Evolutionary conservation across 192 early-diverging fungal species (phyloP), one percentile per base, ranked within the genome.

Genomic region (Chytriomyces hyalinus): DNA sequence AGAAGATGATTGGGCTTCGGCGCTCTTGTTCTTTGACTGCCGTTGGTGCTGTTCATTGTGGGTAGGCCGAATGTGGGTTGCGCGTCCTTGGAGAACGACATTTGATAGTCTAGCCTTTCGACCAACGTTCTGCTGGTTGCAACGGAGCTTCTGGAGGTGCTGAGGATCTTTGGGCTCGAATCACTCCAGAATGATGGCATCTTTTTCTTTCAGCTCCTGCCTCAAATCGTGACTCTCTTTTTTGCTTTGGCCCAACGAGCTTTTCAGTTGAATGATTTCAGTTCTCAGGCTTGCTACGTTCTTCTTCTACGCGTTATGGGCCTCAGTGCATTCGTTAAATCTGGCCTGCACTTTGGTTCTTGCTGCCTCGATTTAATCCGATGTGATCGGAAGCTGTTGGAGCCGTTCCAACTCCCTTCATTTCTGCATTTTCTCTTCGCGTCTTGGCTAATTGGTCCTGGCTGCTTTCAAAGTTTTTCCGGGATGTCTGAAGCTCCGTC

Each of bases 401-500:
- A 13, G 48, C 2, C 10, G 69, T 0, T 51, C 61, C 13, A 62
- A 13, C 47, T 73, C 11, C 36, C 44, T 73, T 20, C 9, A 66
- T n/a, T 48, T 64, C 73, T 22, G 6, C 9, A 51, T 50, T 53
- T 36, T 65, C 63, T 53, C 49, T 65, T 49, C 24, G 11, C 46
- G 48, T 6, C 22, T 65, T 64, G 4, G 17, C 64, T 6, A 62
- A 10, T 44, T 50, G 20, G 6, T 17, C 20, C 13, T 9, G 13
- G 11, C 49, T 75, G 8, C 28, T 48, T 2, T 75, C 73, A 17
- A 28, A 11, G 0, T 75, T 64, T 24, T 75, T 65, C 36, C 48
- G 46, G 3, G 73, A 61, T 44, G 7, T 66, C n/a, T 75, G 73
- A 17, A 64, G 47, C 49, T 75, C 73, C 24, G 53, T 75, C 64